A percentile compares a stretch with the other conserved stretches of the same genome.
These are phyloP conservation scores for Trichophyton schoenleinii DNA, from an alignment of 2,329 filamentous ascomycete genomes.

Conservation along the genomic window DNA sequence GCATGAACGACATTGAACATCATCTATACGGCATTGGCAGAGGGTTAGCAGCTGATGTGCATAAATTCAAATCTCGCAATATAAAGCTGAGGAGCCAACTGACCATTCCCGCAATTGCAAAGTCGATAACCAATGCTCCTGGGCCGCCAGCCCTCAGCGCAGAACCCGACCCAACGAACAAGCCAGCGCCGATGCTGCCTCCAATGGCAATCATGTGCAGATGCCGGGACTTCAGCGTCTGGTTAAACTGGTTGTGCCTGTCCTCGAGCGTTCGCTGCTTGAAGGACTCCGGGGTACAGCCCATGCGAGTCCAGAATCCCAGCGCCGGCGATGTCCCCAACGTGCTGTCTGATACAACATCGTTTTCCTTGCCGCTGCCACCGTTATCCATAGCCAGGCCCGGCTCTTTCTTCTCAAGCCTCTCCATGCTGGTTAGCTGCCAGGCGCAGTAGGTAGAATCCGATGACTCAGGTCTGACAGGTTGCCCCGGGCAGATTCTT, in stretches of 20 bases:
- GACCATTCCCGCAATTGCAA: conserved; percentile 40
- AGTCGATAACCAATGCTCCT: conserved; percentile 29
- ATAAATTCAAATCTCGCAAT: not conserved
- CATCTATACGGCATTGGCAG: conserved; percentile 29
- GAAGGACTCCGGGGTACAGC: conserved; percentile 29
- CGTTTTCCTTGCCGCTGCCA: not conserved
- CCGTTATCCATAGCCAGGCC: not conserved
- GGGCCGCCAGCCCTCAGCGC: conserved; percentile 28
- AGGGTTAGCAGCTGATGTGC: conserved; percentile 5
- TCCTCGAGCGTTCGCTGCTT: conserved; percentile 20
- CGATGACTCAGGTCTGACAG: not conserved
- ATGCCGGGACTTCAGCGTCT: conserved; percentile 22
- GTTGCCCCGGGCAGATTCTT: not conserved
- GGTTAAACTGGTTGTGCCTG: conserved; percentile 18
- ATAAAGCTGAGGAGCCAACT: not conserved
- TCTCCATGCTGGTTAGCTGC: not conserved
- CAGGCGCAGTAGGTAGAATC: not conserved
- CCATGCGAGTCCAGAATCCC: conserved; percentile 29
- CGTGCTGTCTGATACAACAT: not conserved
- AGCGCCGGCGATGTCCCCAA: conserved; percentile 3
- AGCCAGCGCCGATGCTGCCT: conserved; percentile 21
- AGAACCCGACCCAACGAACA: conserved; percentile 30
- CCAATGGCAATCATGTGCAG: conserved; percentile 33
- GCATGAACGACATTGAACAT: conserved; percentile 48
- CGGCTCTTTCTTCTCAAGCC: not conserved